Conservation (phyloP, 2,329 filamentous ascomycete genomes). For the Sclerotinia borealis region DNA sequence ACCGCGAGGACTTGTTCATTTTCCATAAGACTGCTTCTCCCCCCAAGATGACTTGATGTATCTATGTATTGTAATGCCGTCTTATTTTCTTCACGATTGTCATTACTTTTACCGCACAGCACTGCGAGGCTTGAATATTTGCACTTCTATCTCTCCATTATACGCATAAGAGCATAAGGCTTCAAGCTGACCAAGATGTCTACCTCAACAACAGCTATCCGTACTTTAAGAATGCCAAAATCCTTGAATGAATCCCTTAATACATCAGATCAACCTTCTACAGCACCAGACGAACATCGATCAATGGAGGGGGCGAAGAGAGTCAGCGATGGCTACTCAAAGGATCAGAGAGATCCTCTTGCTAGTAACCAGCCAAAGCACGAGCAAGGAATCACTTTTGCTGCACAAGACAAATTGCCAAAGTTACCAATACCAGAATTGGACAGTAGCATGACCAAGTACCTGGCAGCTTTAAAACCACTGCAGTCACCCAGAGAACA, state of each 20-base stretch:
- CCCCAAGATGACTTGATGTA: neutral
- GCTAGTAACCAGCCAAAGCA: slow-evolving; percentile 42
- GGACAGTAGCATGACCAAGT: slow-evolving; percentile 69
- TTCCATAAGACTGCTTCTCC: neutral
- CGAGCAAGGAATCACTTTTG: slow-evolving; percentile 73
- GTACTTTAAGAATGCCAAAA: slow-evolving; percentile 65
- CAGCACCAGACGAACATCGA: slow-evolving; percentile 28
- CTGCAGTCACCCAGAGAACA: slow-evolving; percentile 78
- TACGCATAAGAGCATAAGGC: slow-evolving; percentile 51
- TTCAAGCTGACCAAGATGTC: slow-evolving; percentile 50
- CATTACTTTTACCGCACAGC: slow-evolving; percentile 92
- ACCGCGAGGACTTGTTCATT: neutral
- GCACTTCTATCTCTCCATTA: slow-evolving; percentile 70
- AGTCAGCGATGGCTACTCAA: slow-evolving; percentile 40
- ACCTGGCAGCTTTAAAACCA: slow-evolving; percentile 72
- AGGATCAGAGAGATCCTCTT: slow-evolving; percentile 42
- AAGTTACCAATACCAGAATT: slow-evolving; percentile 92
- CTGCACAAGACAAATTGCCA: slow-evolving; percentile 78
- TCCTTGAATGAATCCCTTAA: slow-evolving; percentile 67
- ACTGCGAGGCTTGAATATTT: slow-evolving; percentile 76
- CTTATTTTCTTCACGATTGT: slow-evolving; percentile 77
- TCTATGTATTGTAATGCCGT: slow-evolving; percentile 53
- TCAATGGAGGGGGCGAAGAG: slow-evolving; percentile 49
- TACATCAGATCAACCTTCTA: slow-evolving; percentile 27
- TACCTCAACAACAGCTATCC: slow-evolving; percentile 57